These are phyloP conservation scores for Colletotrichum sp. DNA, from an alignment of 2,329 filamentous ascomycete species.

Conservation along the genomic window DNA sequence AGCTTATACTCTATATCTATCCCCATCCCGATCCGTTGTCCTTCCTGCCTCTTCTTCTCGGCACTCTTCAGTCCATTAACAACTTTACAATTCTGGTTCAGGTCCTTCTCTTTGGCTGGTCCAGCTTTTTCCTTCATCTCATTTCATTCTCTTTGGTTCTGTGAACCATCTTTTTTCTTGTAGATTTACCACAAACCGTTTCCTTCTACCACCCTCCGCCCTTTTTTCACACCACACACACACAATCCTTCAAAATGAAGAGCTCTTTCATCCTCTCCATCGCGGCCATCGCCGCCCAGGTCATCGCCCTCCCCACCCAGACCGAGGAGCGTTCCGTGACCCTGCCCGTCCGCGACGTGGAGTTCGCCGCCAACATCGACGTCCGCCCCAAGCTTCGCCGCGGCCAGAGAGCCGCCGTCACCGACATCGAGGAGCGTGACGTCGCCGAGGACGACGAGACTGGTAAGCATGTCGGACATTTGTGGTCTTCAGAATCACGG, in stretches of 20 bases:
- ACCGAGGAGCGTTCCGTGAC: slow-evolving; percentile 3
- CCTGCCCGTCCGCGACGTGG: not conserved
- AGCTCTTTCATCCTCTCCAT: slow-evolving; percentile 17
- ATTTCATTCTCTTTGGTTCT: slow-evolving; percentile 16
- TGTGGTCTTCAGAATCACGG: not conserved
- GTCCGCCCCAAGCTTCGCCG: slow-evolving; percentile 7
- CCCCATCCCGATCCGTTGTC: not conserved
- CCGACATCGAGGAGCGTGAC: not conserved
- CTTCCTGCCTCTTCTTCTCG: not conserved
- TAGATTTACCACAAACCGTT: not conserved
- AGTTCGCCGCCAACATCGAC: not conserved
- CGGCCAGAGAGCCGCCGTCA: not conserved
- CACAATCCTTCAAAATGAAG: slow-evolving; percentile 18
- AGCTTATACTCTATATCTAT: slow-evolving; percentile 18
- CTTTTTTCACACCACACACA: not conserved
- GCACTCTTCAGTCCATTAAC: slow-evolving; percentile 7
- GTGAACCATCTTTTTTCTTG: slow-evolving; percentile 4
- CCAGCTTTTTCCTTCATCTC: not conserved
- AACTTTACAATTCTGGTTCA: slow-evolving; percentile 2
- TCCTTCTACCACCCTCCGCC: not conserved
- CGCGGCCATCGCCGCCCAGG: slow-evolving; percentile 21
- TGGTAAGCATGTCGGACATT: not conserved
- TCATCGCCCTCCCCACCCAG: slow-evolving; percentile 11
- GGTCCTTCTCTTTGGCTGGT: slow-evolving; percentile 20
- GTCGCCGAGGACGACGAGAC: not conserved